Percentiles rank a stretch among this genome's conserved stretches.
Conservation (phyloP, 1,284 basidiomycete genomes). For the Ganoderma meredithae region DNA sequence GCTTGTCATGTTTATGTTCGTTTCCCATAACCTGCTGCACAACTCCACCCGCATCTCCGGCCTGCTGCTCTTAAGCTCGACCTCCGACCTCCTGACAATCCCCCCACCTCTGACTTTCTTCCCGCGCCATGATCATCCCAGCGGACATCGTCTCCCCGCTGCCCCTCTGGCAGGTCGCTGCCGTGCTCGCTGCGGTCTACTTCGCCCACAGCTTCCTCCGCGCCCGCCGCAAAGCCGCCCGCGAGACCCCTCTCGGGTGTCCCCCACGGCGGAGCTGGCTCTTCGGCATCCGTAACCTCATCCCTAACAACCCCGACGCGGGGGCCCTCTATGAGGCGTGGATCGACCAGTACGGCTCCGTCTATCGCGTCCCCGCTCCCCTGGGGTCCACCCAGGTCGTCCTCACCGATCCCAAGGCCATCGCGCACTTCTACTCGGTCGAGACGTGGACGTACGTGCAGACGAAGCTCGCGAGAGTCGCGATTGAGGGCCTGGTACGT, state of each 20-base stretch:
- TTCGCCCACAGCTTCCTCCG: slow-evolving; percentile 25
- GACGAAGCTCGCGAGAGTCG: slow-evolving; percentile 39
- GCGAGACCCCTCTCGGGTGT: slow-evolving; percentile 43
- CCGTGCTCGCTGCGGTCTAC: slow-evolving; percentile 26
- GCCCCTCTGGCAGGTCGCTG: slow-evolving; percentile 17
- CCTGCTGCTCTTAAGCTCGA: not conserved
- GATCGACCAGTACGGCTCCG: slow-evolving; percentile 56
- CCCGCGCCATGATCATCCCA: slow-evolving; percentile 21
- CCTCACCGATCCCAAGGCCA: slow-evolving; percentile 62
- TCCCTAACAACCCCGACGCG: slow-evolving; percentile 29
- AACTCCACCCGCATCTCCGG: not conserved
- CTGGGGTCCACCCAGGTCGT: slow-evolving; percentile 52
- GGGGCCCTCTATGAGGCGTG: slow-evolving; percentile 41
- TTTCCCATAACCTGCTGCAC: not conserved
- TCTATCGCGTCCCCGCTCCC: slow-evolving; percentile 49
- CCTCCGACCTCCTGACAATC: not conserved
- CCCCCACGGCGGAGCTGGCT: slow-evolving; percentile 40
- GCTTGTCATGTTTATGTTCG: not conserved
- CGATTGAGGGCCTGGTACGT: slow-evolving; percentile 53
- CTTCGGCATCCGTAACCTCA: slow-evolving; percentile 36
- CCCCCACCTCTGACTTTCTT: slow-evolving; percentile 4
- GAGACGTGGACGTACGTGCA: slow-evolving; percentile 58
- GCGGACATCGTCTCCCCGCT: slow-evolving; percentile 12
- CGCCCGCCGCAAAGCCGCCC: slow-evolving; percentile 19
- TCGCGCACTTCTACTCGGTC: slow-evolving; percentile 56